These are phyloP conservation scores for Talaromyces adpressus DNA, from an alignment of 495 filamentous ascomycete species.

Conservation along the genomic window DNA sequence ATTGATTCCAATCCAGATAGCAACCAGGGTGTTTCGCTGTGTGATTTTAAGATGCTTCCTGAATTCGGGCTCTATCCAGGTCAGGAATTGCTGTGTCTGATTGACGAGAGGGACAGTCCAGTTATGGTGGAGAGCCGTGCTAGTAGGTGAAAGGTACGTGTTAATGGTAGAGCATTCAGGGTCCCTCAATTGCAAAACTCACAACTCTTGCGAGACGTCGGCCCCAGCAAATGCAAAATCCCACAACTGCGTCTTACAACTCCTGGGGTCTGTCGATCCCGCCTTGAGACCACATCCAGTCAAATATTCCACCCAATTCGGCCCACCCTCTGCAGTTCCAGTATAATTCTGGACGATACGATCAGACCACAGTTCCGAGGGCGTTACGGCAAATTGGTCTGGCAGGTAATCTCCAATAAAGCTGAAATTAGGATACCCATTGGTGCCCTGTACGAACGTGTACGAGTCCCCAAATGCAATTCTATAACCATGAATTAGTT, in stretches of 20 bases:
- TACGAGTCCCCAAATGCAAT: not conserved
- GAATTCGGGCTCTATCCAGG: not conserved
- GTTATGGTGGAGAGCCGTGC: constrained; percentile 40
- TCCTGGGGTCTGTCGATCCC: not conserved
- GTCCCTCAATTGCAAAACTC: not conserved
- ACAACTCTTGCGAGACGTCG: not conserved
- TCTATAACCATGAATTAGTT: not conserved
- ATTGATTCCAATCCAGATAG: not conserved
- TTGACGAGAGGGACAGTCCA: constrained; percentile 38
- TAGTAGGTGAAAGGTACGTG: not conserved
- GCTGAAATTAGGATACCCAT: not conserved
- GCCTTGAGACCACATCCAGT: not conserved
- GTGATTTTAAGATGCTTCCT: not conserved
- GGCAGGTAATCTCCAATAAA: not conserved
- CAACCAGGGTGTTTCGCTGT: not conserved
- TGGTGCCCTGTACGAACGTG: not conserved
- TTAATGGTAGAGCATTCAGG: too few relatives aligned
- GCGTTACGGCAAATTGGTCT: not conserved
- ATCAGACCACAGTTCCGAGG: not conserved
- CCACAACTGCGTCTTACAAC: not conserved
- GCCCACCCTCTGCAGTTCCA: not conserved
- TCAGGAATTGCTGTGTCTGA: constrained; percentile 16
- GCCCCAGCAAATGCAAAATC: not conserved
- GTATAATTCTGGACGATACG: not conserved
- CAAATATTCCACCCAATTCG: not conserved